Evolutionary conservation across 805 yeast species (phyloP), one percentile per base, ranked within the genome.

Genomic region (Starmerella kuoi): DNA sequence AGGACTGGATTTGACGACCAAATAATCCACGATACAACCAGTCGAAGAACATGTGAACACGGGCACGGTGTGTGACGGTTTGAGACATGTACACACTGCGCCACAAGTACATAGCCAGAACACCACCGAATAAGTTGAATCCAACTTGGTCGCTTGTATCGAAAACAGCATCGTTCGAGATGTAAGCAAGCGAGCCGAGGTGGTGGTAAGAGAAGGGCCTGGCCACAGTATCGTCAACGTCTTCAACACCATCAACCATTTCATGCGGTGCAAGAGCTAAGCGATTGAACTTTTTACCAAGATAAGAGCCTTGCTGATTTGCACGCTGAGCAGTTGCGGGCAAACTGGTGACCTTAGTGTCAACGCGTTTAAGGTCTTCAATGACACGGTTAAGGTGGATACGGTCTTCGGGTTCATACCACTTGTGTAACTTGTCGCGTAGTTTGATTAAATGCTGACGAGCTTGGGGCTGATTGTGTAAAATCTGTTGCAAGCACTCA

Each of bases 271-370:
- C 50, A 14, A 32, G 53, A 6, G 77, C 76, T 23, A 76, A 56
- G 45, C 67, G 69, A 36, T 73, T 67, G 34, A 77, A 61, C 58
- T 77, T 77, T 52, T 69, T 70, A 42, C 78, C 84, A 28, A 77
- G 57, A 52, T 77, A 77, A 44, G 67, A 65, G 47, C 85, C 85
- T 59, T 77, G 85, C 58, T 77, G 85, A 49, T 71, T 67, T 2
- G 84, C 83, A 44, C 83, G 67, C 63, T 77, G 85, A 8, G 84
- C 84, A 8, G 84, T 77, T 7, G 83, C 81, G 4, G 85, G 84
- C 50, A 77, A 59, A 2, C 81, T 73, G 4, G 81, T 76, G 44
- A 77, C 74, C 57, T 74, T 73, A 15, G 74, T 66, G 55, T 77
- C 81, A 22, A 76, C 70, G 42, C 72, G 74, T 42, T 68, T 63